phyloP scores from a whole-genome alignment of 495 filamentous ascomycete species.

The Lichenothelia convexa region DNA sequence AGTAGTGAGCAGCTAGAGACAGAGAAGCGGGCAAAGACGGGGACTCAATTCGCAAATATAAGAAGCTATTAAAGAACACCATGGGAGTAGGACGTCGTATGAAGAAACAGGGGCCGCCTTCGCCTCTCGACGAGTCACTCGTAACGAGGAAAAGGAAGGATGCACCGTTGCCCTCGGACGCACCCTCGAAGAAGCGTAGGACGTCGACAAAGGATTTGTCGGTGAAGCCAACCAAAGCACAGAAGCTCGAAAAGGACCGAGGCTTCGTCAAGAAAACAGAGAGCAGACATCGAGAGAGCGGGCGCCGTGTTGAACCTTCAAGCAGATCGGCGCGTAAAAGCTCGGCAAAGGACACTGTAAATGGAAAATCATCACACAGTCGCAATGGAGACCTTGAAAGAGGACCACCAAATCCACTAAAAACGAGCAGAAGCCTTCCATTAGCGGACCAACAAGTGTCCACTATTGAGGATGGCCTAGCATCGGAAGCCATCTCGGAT shows the following conservation, averaged over 20 bases:
- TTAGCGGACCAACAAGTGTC: constrained; percentile 14
- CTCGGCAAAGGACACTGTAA: not conserved
- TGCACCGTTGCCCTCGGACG: constrained; percentile 22
- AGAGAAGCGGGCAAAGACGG: too few species aligned
- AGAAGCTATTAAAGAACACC: constrained; percentile 17
- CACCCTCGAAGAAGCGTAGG: constrained; percentile 49
- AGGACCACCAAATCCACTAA: not conserved
- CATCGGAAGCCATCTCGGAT: constrained; percentile 20
- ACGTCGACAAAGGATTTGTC: constrained; percentile 26
- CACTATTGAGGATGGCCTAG: constrained; percentile 20
- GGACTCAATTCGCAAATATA: too few species aligned
- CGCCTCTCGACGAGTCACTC: constrained; percentile 61
- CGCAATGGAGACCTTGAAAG: too few species aligned
- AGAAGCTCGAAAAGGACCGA: constrained; percentile 18
- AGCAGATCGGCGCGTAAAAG: constrained; percentile 4
- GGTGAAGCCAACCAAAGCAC: constrained; percentile 24
- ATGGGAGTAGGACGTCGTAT: constrained; percentile 88
- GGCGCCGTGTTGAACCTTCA: constrained; percentile 1
- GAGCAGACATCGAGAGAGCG: constrained; percentile 1
- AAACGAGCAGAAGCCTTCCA: not conserved
- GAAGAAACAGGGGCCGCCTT: constrained; percentile 84
- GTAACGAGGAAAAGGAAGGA: constrained; percentile 63
- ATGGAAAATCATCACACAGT: too few species aligned
- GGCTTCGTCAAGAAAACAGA: not conserved
- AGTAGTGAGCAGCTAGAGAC: too few species aligned